Conservation (phyloP, 2,329 filamentous ascomycete genomes). For the Botrytis byssoidea region DNA sequence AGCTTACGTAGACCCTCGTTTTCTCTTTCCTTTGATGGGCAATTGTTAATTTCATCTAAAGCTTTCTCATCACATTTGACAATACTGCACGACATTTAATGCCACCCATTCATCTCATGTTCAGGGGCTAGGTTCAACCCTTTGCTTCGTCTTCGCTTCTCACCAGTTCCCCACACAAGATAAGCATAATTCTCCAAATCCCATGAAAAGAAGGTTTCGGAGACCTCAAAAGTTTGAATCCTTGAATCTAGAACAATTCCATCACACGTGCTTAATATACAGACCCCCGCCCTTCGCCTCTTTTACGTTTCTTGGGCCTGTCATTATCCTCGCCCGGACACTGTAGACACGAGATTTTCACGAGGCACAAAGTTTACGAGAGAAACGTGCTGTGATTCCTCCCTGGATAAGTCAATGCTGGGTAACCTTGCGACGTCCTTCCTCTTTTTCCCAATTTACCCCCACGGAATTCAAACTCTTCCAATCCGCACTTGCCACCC, state of each 20-base stretch:
- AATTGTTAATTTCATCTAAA: not conserved
- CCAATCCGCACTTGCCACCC: not conserved
- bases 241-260: not conserved
- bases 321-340: not conserved
- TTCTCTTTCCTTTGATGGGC: not conserved
- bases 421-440: not conserved
- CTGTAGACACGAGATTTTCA: slow-evolving; percentile 3
- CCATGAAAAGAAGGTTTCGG: not conserved
- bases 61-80: not conserved
- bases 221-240: not conserved
- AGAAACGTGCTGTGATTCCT: not conserved
- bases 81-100: slow-evolving; percentile 11
- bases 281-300: not conserved
- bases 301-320: not conserved
- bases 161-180: not conserved
- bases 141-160: not conserved
- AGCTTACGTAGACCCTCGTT: slow-evolving; percentile 10
- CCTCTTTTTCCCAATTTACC: not conserved
- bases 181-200: not conserved
- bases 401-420: not conserved
- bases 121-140: not conserved
- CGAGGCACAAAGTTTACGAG: not conserved
- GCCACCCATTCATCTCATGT: not conserved
- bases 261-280: slow-evolving; percentile 9
- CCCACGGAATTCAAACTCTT: not conserved